phyloP scores from a whole-genome alignment of 345 rosid species.

The Barbarea vulgaris region DNA sequence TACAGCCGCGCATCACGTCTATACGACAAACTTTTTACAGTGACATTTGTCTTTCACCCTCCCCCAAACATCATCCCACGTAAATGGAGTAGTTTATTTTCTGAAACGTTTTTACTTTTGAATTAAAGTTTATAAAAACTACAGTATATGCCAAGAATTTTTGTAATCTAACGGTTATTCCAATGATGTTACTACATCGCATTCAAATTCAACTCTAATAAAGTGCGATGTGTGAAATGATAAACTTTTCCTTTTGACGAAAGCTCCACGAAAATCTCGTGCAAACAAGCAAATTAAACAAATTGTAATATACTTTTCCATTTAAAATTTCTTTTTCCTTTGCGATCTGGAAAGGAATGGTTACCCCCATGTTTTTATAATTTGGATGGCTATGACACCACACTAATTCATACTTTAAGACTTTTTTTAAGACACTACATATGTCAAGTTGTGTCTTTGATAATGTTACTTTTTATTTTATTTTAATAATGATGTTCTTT shows the following conservation, averaged over 20 bases:
- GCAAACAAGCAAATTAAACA: neutral
- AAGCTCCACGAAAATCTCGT: neutral
- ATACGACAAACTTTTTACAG: neutral
- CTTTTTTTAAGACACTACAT: neutral
- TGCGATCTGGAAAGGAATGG: conserved; percentile 2
- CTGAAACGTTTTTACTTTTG: neutral
- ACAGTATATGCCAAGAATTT: too few species aligned
- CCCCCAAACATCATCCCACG: neutral
- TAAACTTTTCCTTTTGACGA: neutral
- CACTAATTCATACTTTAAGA: neutral
- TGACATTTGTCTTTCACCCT: neutral
- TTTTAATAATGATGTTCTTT: neutral
- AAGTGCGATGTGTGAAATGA: neutral
- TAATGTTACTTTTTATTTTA: neutral
- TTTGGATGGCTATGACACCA: conserved; percentile 5
- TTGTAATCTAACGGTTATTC: neutral
- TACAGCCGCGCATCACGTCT: neutral
- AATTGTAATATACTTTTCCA: neutral
- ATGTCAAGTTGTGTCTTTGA: neutral
- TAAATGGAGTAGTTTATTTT: neutral
- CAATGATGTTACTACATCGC: neutral
- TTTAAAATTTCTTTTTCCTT: neutral
- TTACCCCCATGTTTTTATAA: neutral
- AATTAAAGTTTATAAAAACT: too few species aligned
- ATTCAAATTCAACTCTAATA: neutral